Conservation (phyloP, 2,329 filamentous ascomycete species). For the Claviceps citrina region DNA sequence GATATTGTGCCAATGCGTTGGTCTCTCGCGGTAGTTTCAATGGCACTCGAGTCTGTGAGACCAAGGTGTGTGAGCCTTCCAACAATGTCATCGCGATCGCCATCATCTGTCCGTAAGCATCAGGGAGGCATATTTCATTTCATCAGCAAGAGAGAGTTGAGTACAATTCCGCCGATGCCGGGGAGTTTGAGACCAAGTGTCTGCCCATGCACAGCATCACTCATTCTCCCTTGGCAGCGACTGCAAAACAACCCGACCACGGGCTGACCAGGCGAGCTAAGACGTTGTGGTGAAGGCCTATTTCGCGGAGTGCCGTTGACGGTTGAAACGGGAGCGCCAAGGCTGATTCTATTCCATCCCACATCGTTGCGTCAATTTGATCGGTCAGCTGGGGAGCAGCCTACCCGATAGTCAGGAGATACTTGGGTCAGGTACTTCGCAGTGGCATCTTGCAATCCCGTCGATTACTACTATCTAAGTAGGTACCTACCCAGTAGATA, state of each 20-base stretch:
- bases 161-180: no score
- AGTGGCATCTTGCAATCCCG: no score
- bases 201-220: conserved; percentile 6
- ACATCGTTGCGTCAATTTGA: background rate
- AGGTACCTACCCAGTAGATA: no score
- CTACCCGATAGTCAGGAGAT: background rate
- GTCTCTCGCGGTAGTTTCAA: conserved; percentile 15
- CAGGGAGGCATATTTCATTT: no score
- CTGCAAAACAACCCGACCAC: background rate
- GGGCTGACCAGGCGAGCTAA: no score
- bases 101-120: conserved; percentile 20
- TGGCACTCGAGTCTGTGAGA: conserved; percentile 21
- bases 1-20: conserved; percentile 10
- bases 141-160: no score
- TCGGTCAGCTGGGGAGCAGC: background rate
- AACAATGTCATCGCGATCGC: conserved; percentile 25
- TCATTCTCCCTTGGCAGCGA: conserved; percentile 9
- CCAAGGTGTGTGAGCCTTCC: conserved; percentile 24
- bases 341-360: background rate
- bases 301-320: no score
- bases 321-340: background rate
- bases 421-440: no score
- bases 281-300: no score
- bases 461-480: no score
- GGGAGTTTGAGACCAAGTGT: no score